Conservation (phyloP, 305 asterid genomes). For the Ilex paraguariensis region DNA sequence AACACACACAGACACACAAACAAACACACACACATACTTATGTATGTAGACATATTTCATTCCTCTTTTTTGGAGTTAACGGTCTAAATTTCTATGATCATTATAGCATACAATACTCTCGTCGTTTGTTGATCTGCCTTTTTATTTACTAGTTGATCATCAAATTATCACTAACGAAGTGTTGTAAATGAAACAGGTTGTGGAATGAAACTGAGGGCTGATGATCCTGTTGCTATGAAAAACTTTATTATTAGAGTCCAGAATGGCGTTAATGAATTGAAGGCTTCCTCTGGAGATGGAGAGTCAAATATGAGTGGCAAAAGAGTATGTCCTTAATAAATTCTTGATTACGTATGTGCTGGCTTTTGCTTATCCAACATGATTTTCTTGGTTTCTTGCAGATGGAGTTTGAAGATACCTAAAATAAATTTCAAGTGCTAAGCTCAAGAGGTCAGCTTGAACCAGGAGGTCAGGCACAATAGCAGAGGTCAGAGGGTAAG, state of each 20-base stretch:
- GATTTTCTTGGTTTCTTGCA: slow-evolving; percentile 28
- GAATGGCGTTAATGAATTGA: slow-evolving; percentile 72
- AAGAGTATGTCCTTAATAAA: slow-evolving; percentile 43
- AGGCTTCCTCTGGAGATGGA: slow-evolving; percentile 48
- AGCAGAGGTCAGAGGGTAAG: too few relatives aligned
- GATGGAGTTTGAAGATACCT: too few relatives aligned
- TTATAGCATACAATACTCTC: too few relatives aligned
- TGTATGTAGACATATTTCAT: too few relatives aligned
- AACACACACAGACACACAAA: too few relatives aligned
- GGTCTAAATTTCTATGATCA: too few relatives aligned
- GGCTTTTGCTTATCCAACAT: slow-evolving; percentile 20
- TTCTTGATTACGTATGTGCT: not conserved
- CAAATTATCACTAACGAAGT: slow-evolving; percentile 10
- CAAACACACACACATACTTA: too few relatives aligned
- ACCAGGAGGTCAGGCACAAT: too few relatives aligned
- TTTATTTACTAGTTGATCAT: not conserved
- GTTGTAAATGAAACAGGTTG: slow-evolving; percentile 54
- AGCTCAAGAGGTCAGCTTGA: too few relatives aligned
- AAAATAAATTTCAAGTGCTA: too few relatives aligned
- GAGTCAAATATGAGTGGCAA: slow-evolving; percentile 49
- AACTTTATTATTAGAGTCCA: slow-evolving; percentile 68
- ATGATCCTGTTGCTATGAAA: slow-evolving; percentile 93
- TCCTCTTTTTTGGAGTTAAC: too few relatives aligned
- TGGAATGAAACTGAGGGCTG: slow-evolving; percentile 91
- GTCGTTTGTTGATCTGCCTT: too few relatives aligned